phyloP scores from a whole-genome alignment of 2,329 filamentous ascomycete species.

The Monosporascus sp. region DNA sequence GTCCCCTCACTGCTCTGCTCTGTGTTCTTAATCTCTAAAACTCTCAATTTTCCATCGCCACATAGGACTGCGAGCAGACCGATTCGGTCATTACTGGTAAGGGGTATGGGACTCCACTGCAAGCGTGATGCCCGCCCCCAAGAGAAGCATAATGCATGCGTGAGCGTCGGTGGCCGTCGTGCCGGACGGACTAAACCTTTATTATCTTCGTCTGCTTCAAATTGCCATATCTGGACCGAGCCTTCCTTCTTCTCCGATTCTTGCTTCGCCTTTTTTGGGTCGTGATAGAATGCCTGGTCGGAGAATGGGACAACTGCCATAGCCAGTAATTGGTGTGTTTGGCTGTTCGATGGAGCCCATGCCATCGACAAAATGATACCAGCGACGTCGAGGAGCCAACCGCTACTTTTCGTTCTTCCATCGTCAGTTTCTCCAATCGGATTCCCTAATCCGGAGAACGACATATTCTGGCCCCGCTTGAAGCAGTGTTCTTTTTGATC shows the following conservation, averaged over 20 bases:
- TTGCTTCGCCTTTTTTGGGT: constrained; percentile 32
- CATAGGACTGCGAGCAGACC: constrained; percentile 46
- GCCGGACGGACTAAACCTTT: constrained; percentile 30
- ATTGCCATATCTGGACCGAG: constrained; percentile 49
- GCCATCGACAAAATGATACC: constrained; percentile 48
- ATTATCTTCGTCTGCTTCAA: constrained; percentile 28
- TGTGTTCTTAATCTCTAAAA: constrained; percentile 37
- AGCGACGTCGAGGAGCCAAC: constrained; percentile 51
- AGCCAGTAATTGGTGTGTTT: constrained; percentile 44
- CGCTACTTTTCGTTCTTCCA: constrained; percentile 21
- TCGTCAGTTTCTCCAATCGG: constrained; percentile 14
- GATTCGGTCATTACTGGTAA: constrained; percentile 24
- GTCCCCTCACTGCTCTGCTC: constrained; percentile 18
- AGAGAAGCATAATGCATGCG: constrained; percentile 42
- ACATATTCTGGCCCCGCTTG: constrained; percentile 18
- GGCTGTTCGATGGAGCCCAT: constrained; percentile 42
- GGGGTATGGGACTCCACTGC: constrained; percentile 47
- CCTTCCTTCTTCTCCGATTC: constrained; percentile 38
- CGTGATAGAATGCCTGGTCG: constrained; percentile 42
- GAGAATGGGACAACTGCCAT: constrained; percentile 45
- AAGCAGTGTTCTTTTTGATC: constrained; percentile 21
- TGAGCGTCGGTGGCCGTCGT: constrained; percentile 32
- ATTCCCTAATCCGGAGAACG: constrained; percentile 18
- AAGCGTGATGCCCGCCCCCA: constrained; percentile 47
- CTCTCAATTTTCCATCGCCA: constrained; percentile 45